Evolutionary conservation across 1,284 basidiomycete genomes (phyloP), one percentile per base, ranked within the genome.

Genomic region (Cryptococcus maquisensis): DNA sequence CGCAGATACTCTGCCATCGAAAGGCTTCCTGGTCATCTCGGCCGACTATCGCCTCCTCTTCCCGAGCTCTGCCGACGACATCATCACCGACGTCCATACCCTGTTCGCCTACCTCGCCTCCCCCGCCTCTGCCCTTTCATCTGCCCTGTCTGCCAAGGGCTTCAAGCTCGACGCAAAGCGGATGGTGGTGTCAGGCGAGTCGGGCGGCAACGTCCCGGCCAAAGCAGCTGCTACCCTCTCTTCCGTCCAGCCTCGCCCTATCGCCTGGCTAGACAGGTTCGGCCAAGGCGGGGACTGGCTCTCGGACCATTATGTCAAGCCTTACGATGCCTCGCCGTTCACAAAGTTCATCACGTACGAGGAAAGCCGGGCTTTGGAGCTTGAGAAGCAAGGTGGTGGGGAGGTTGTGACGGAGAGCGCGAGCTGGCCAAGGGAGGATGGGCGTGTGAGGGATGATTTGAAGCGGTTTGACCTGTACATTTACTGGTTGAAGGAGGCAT

Each of bases 61-160:
- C 42, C 55, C 55, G 5, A 50, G 47, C 3, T 50, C 51, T 13
- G 39, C 43, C 8, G 18, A 10, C 35, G 55, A 57, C 40, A 57
- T 54, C n/a, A 47, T 57, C 35, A 16, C 26, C 15, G 52, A 57
- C 44, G 52, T 54, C 18, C 36, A 49, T 13, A 46, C 47, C 20
- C 50, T 57, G n/a, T 57, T 57, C 52, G 26, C 32, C 10, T 57
- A 57, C 36, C 41, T 57, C 35, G 37, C 55, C 32, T 50, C 47
- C 35, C n/a, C 47, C 1, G 13, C 51, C 26, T 35, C 55, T 16
- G 47, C 20, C 4, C 36, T 57, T 12, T 20, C 47, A 16, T 16
- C 12, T 16, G 24, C 26, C 15, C 49, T 51, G 10, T 35, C 26
- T n/a, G n/a, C 42, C 7, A 13, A 21, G 12, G 35, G 32, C 4